Conservation (phyloP, 2,329 filamentous ascomycete species). For the Colletotrichum spinosum region DNA sequence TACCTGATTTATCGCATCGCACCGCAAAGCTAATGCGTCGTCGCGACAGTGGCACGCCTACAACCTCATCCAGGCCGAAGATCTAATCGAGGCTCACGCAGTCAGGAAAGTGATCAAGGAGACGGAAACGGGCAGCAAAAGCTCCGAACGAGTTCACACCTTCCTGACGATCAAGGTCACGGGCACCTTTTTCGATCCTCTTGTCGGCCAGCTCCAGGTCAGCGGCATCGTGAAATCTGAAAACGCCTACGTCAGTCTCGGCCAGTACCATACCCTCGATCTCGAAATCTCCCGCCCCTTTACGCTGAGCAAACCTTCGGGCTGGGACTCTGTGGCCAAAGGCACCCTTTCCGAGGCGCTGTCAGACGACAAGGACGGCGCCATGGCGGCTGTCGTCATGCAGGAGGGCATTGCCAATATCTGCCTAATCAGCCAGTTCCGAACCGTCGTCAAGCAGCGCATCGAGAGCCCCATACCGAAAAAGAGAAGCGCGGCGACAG, state of each 20-base stretch:
- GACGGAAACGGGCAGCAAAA: slow-evolving; percentile 59
- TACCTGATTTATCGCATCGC: too few species aligned
- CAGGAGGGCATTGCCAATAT: slow-evolving; percentile 89
- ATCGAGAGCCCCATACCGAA: slow-evolving; percentile 76
- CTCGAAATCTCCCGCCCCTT: slow-evolving; percentile 90
- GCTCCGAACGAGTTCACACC: slow-evolving; percentile 66
- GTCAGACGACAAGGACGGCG: slow-evolving; percentile 81
- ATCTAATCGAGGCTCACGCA: slow-evolving; percentile 66
- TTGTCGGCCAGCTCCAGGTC: slow-evolving; percentile 65
- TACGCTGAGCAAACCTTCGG: slow-evolving; percentile 81
- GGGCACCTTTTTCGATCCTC: slow-evolving; percentile 69
- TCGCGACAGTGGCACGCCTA: slow-evolving; percentile 66
- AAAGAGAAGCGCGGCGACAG: slow-evolving; percentile 73
- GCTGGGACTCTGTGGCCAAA: slow-evolving; percentile 89
- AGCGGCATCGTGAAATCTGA: slow-evolving; percentile 66
- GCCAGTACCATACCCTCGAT: slow-evolving; percentile 74
- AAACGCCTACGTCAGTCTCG: slow-evolving; percentile 64
- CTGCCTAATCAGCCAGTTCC: slow-evolving; percentile 83
- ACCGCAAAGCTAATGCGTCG: slow-evolving; percentile 8
- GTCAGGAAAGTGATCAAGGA: slow-evolving; percentile 65
- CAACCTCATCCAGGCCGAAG: slow-evolving; percentile 67
- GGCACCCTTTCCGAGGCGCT: slow-evolving; percentile 83
- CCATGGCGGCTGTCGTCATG: slow-evolving; percentile 92
- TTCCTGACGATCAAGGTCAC: slow-evolving; percentile 68
- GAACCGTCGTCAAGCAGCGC: slow-evolving; percentile 78